A percentile compares a stretch with the other conserved stretches of the same genome.
phyloP scores from a whole-genome alignment of 2,329 filamentous ascomycete genomes.

The Colletotrichum lentis region DNA sequence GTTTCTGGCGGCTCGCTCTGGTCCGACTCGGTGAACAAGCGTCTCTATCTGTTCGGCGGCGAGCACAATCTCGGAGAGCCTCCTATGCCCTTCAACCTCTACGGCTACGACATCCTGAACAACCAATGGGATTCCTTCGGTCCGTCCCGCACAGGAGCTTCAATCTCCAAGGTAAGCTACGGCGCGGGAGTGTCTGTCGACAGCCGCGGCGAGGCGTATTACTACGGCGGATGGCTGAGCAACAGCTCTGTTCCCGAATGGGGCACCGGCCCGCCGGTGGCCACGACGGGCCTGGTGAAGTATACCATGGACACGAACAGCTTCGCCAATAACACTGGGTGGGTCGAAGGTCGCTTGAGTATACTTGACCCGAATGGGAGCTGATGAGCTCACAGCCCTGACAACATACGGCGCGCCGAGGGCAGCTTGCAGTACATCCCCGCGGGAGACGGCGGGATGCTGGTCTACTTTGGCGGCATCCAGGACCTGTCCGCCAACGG shows the following conservation, averaged over 20 bases:
- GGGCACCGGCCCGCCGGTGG: constrained; percentile 54
- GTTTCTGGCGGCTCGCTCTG: constrained; percentile 60
- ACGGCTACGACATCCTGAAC: constrained; percentile 65
- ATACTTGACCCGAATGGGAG: neutral
- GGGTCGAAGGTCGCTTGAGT: neutral
- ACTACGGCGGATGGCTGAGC: constrained; percentile 70
- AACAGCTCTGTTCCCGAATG: constrained; percentile 62
- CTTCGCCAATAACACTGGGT: constrained; percentile 62
- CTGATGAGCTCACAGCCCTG: constrained; percentile 46
- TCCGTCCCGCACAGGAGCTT: constrained; percentile 44
- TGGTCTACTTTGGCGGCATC: constrained; percentile 70
- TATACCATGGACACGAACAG: constrained; percentile 63
- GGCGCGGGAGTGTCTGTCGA: constrained; percentile 66
- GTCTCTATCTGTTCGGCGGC: constrained; percentile 70
- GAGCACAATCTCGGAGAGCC: constrained; percentile 54
- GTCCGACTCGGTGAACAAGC: constrained; percentile 69
- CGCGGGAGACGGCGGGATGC: constrained; percentile 64
- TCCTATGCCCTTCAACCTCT: constrained; percentile 59
- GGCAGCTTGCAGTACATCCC: constrained; percentile 68
- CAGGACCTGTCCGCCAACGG: constrained; percentile 58
- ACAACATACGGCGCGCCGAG: constrained; percentile 63
- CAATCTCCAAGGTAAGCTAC: constrained; percentile 59
- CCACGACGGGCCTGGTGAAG: constrained; percentile 61
- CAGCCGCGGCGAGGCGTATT: constrained; percentile 64
- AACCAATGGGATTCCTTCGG: constrained; percentile 63